Percentiles rank a stretch among this genome's conserved stretches.
These are phyloP conservation scores for Xylaria curta DNA, from an alignment of 495 filamentous ascomycete species.

Conservation along the genomic window DNA sequence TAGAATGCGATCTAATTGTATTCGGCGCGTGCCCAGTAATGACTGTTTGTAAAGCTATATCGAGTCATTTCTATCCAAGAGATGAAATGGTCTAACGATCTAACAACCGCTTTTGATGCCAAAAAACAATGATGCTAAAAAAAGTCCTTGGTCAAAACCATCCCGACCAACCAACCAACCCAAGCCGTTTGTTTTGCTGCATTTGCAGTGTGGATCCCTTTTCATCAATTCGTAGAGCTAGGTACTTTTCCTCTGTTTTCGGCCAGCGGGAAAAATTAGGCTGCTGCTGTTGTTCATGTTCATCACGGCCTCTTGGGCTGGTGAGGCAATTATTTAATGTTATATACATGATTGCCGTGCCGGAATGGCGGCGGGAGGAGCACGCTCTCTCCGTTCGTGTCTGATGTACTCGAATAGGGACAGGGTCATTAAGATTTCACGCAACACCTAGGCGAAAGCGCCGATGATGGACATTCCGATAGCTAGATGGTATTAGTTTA, in stretches of 20 bases:
- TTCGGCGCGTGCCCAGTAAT: conserved; percentile 4
- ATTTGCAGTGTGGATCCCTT: not conserved
- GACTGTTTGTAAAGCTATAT: conserved; percentile 12
- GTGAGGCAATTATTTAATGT: not conserved
- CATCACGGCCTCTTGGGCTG: not conserved
- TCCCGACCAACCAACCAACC: not conserved
- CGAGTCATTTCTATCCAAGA: not conserved
- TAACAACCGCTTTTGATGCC: not conserved
- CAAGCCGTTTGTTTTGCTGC: not conserved
- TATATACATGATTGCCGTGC: not conserved
- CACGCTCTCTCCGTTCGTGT: not conserved
- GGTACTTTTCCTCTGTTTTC: not conserved
- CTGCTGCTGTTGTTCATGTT: not conserved
- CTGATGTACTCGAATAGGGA: not conserved
- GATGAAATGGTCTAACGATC: not conserved
- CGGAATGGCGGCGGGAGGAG: not conserved
- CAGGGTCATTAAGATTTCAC: not conserved
- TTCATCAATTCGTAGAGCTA: not conserved
- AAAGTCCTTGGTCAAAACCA: not conserved
- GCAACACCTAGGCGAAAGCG: conserved; percentile 50
- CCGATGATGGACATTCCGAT: conserved; percentile 70
- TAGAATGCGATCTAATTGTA: conserved; percentile 4
- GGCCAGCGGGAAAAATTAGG: not conserved
- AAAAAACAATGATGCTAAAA: not conserved
- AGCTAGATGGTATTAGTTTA: conserved; percentile 38